These are phyloP conservation scores for Kazachstania kunashirensis DNA, from an alignment of 805 yeast species.

Conservation along the genomic window DNA sequence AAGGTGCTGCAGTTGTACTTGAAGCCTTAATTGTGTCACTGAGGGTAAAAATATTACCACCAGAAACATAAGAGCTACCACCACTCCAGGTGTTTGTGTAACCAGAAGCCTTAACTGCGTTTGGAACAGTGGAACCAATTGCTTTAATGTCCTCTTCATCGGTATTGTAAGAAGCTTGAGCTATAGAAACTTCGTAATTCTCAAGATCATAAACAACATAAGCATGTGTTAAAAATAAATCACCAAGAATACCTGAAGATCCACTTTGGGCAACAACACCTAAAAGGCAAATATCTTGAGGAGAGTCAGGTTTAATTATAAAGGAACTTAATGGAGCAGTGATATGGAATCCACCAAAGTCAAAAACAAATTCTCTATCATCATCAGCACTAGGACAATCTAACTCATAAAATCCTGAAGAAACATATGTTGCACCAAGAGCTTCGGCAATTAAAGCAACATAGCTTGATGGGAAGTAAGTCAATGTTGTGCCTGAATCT, in stretches of 20 bases:
- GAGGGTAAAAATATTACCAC: constrained; percentile 25
- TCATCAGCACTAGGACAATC: constrained; percentile 35
- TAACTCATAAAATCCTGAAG: constrained; percentile 37
- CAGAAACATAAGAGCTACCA: constrained; percentile 14
- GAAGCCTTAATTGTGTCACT: too few relatives aligned
- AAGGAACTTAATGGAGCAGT: constrained; percentile 37
- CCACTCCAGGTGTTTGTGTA: constrained; percentile 40
- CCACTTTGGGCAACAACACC: constrained; percentile 30
- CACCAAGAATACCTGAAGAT: constrained; percentile 39
- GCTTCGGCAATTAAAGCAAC: constrained; percentile 24
- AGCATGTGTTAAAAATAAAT: constrained; percentile 46
- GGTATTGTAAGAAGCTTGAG: constrained; percentile 32
- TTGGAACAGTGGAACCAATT: constrained; percentile 32
- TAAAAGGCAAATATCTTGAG: constrained; percentile 33
- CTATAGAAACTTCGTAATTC: constrained; percentile 46
- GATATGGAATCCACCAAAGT: constrained; percentile 3
- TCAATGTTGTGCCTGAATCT: constrained; percentile 46
- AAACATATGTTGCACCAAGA: constrained; percentile 35
- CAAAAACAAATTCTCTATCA: constrained; percentile 1
- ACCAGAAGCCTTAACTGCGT: constrained; percentile 39
- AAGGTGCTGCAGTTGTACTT: not conserved
- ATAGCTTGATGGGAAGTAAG: constrained; percentile 36
- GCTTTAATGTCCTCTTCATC: constrained; percentile 18
- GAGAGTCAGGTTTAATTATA: constrained; percentile 14
- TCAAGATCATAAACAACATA: constrained; percentile 60